Base-by-base conservation (phyloP, 1,139 yeast species). In the Protomyces gravidus region DNA sequence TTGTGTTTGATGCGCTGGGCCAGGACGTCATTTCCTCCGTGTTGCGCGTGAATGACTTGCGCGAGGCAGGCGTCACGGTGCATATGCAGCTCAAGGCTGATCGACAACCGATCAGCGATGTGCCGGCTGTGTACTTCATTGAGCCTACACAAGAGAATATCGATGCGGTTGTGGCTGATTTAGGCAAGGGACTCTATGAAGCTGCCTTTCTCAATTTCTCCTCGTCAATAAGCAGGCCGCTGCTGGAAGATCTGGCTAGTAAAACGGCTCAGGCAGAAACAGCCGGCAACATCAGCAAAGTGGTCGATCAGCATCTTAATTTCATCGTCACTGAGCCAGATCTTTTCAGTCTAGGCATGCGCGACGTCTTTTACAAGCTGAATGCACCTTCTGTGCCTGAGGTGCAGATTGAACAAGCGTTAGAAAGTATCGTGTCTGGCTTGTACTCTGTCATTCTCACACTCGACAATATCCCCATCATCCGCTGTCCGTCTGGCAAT, bases 251-350 rank as follows among this genome's bases (percentile, higher is more conserved):
- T 57, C 83, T 92, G 70, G 98, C 98, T 4, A 83, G 85, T 65
- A 80, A 85, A 65, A 92, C 92, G 2, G 83, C 95, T 6, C 39
- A 40, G 5, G 48, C 55, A 23, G 68, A 79, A 45, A 78, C 85
- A 2, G 79, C 92, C 1, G 76, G 76, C 63, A 81, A 82, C 67
- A 85, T 92, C 63, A 81, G 85, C 65, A 97, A 90, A 71, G 95
- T 92, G 5, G 92, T 77, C 72, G 99, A 92, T 71, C 98, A 92
- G 72, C 92, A 89, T 72, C 76, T 92, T 64, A 92, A 90, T 71
- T 92, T 89, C 69, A 78, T 89, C 7, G 97, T 90, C 30, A 86
- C 97, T 1, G 99, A 92, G 71, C 95, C 96, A 21, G 86, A 89
- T 68, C 77, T 92, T 52, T 92, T 89, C 70, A 85, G 94, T 27